These are phyloP conservation scores for Draba incana DNA, from an alignment of 345 rosid species.

Conservation along the genomic window DNA sequence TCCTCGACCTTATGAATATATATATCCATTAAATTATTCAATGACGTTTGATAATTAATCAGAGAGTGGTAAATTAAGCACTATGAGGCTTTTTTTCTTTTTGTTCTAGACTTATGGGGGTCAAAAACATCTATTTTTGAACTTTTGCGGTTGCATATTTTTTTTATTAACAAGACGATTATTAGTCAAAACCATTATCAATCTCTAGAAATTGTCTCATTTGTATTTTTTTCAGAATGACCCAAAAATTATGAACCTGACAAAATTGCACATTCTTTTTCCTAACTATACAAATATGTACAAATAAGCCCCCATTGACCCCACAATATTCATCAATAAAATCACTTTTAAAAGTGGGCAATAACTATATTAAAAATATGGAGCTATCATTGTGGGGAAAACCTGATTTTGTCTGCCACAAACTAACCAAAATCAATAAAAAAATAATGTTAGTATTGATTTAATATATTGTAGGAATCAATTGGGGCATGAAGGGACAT, in stretches of 20 bases:
- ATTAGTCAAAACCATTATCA: too few relatives aligned
- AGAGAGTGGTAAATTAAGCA: neutral
- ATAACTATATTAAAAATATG: constrained; percentile 24
- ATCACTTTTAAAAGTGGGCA: constrained; percentile 22
- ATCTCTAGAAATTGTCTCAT: neutral
- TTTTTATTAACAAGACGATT: too few relatives aligned
- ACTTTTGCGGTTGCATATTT: neutral
- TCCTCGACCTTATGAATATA: constrained; percentile 8
- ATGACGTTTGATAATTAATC: neutral
- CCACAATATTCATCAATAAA: constrained; percentile 8
- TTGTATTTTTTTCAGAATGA: neutral
- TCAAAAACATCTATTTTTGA: neutral
- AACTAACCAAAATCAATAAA: constrained; percentile 26
- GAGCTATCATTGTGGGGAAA: constrained; percentile 33
- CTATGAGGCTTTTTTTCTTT: neutral
- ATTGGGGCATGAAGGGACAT: constrained; percentile 40
- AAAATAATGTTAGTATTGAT: constrained; percentile 27
- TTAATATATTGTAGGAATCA: constrained; percentile 42
- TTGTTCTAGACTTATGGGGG: too few relatives aligned
- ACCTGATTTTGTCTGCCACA: constrained; percentile 48
- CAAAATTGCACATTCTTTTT: constrained; percentile 5
- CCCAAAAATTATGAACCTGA: neutral
- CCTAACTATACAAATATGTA: neutral
- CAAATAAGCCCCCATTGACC: constrained; percentile 4
- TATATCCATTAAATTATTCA: neutral